Percentiles rank a stretch among this genome's conserved stretches.
Evolutionary conservation across 2,329 filamentous ascomycete genomes (phyloP).

Genomic region (Lachnellula arida): DNA sequence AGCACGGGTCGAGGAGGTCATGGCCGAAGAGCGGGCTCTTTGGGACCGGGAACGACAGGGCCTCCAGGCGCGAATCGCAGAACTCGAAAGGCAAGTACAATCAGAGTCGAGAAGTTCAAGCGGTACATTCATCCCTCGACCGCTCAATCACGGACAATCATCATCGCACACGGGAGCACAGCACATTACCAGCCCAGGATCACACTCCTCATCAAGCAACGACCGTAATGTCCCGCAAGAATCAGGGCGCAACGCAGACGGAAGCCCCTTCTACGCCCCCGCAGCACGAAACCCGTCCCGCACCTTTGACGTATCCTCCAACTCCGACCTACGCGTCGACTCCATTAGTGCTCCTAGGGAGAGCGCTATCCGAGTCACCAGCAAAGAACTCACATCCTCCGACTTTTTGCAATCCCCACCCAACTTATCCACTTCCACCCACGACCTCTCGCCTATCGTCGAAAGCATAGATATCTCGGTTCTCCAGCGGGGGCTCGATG

Average conservation of each 20-base stretch:
- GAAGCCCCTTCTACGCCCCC: constrained; percentile 32
- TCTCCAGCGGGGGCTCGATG: constrained; percentile 55
- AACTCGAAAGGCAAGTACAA: constrained; percentile 24
- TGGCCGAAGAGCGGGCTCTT: constrained; percentile 31
- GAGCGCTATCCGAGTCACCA: constrained; percentile 27
- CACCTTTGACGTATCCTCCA: constrained; percentile 25
- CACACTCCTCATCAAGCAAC: constrained; percentile 9
- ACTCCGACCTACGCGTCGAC: constrained; percentile 26
- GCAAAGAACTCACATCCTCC: constrained; percentile 28
- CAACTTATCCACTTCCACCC: neutral
- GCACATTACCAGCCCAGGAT: constrained; percentile 4
- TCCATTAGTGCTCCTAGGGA: constrained; percentile 24
- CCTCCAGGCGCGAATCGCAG: constrained; percentile 24
- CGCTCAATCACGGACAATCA: neutral
- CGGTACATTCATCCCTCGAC: neutral
- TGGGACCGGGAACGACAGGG: constrained; percentile 30
- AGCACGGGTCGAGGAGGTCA: constrained; percentile 28
- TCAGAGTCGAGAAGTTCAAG: neutral
- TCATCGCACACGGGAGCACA: neutral
- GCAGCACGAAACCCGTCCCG: constrained; percentile 30
- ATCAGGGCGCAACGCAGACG: constrained; percentile 32
- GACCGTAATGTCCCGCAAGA: constrained; percentile 27
- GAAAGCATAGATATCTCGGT: constrained; percentile 52
- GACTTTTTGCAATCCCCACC: constrained; percentile 27
- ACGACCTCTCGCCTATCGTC: constrained; percentile 18